phyloP scores from a whole-genome alignment of 257 asterid genomes.

The Gentiana straminea region DNA sequence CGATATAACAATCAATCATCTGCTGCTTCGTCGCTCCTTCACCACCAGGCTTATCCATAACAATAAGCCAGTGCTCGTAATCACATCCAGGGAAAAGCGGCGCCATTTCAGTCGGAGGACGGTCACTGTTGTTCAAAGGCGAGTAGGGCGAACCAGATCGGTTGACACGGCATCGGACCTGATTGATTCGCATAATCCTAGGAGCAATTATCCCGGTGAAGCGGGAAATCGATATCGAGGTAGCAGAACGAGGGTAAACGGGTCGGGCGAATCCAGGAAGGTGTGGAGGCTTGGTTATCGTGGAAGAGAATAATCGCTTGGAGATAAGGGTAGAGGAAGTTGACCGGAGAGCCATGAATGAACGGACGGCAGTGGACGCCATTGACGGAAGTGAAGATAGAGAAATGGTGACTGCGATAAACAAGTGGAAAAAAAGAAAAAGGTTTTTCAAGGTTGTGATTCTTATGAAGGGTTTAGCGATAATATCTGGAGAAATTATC shows the following conservation, averaged over 20 bases:
- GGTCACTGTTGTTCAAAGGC: constrained; percentile 83
- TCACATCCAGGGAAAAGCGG: constrained; percentile 96
- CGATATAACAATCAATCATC: constrained; percentile 80
- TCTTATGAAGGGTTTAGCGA: constrained; percentile 7
- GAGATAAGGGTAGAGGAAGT: constrained; percentile 21
- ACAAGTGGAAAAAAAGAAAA: constrained; percentile 12
- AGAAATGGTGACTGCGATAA: constrained; percentile 3
- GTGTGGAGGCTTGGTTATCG: constrained; percentile 30
- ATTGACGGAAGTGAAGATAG: constrained; percentile 8
- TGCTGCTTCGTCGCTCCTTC: constrained; percentile 88
- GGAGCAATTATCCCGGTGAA: constrained; percentile 18
- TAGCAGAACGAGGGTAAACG: constrained; percentile 20
- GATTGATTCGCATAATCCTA: constrained; percentile 17
- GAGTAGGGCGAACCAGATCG: constrained; percentile 72
- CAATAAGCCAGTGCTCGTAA: constrained; percentile 95
- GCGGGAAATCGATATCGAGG: constrained; percentile 21
- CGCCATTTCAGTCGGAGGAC: constrained; percentile 92
- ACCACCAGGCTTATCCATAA: constrained; percentile 97
- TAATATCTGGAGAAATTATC: not conserved
- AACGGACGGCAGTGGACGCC: constrained; percentile 48
- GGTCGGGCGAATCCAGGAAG: constrained; percentile 33
- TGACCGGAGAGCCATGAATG: constrained; percentile 39
- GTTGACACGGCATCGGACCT: constrained; percentile 55
- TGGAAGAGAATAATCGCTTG: constrained; percentile 37
- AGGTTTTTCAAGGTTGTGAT: not conserved